Evolutionary conservation across 73 alveolate genomes (phyloP).

Genomic region (Stentor roeselii): DNA sequence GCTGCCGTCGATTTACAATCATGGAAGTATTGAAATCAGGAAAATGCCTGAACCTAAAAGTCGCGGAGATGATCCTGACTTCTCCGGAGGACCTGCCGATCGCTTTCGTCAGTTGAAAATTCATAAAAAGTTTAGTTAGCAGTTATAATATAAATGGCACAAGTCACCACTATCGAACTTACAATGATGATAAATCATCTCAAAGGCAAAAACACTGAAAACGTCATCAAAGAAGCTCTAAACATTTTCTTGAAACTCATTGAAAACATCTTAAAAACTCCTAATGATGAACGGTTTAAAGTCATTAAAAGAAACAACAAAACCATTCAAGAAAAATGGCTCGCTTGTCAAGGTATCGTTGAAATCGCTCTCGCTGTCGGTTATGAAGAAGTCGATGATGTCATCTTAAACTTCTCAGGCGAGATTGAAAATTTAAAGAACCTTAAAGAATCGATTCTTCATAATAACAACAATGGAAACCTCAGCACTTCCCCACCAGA

Average conservation of each 20-base stretch:
- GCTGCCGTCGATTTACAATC: background rate
- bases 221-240: background rate
- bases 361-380: background rate
- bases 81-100: constrained; percentile 3
- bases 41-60: background rate
- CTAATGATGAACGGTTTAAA: background rate
- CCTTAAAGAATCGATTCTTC: background rate
- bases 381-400: background rate
- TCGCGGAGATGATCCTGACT: constrained; percentile 2
- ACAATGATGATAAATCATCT: background rate
- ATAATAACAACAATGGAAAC: background rate
- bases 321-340: constrained; percentile 10
- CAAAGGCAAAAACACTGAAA: background rate
- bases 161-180: background rate
- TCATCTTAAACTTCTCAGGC: background rate
- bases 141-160: constrained; percentile 26
- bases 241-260: background rate
- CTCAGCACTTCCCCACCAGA: background rate
- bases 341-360: background rate
- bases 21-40: background rate
- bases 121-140: no score
- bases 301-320: background rate
- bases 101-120: background rate
- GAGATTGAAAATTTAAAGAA: background rate
- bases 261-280: background rate